Evolutionary conservation across 2,329 filamentous ascomycete species (phyloP).

Genomic region (Mycosphaerella sp.): DNA sequence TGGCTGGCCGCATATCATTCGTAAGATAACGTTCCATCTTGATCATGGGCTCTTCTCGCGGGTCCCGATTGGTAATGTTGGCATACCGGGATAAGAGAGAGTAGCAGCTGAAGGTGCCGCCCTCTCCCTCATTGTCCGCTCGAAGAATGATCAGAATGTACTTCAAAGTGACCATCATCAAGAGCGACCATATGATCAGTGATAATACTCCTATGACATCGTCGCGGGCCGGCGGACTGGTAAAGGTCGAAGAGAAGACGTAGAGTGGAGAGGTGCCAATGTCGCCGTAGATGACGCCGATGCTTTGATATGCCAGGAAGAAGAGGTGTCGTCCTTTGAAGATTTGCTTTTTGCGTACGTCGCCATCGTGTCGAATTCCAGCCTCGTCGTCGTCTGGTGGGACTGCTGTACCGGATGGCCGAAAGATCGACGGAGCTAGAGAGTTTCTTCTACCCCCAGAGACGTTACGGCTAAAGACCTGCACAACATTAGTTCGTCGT

Average conservation of each 20-base stretch:
- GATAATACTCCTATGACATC: slow-evolving; percentile 60
- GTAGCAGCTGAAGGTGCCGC: slow-evolving; percentile 64
- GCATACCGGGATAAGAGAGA: slow-evolving; percentile 56
- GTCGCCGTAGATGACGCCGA: slow-evolving; percentile 63
- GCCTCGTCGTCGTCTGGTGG: background rate
- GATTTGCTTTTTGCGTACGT: slow-evolving; percentile 14
- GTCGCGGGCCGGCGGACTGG: slow-evolving; percentile 44
- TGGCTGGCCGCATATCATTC: slow-evolving; percentile 49
- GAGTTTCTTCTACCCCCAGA: background rate
- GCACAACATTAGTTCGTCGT: background rate
- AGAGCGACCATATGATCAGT: slow-evolving; percentile 63
- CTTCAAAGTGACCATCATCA: slow-evolving; percentile 63
- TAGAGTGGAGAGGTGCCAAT: slow-evolving; percentile 64
- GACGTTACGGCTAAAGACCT: background rate
- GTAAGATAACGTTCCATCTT: slow-evolving; percentile 55
- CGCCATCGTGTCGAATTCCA: background rate
- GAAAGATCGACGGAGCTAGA: background rate
- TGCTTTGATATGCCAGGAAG: slow-evolving; percentile 57
- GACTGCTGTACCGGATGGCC: background rate
- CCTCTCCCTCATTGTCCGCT: slow-evolving; percentile 65
- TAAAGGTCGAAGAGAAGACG: slow-evolving; percentile 62
- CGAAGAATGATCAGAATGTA: slow-evolving; percentile 59
- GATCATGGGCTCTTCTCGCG: slow-evolving; percentile 48
- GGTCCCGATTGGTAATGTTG: slow-evolving; percentile 55
- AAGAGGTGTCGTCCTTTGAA: slow-evolving; percentile 30